Conservation (phyloP, 768 basidiomycete genomes). For the Tulasnella calospora region DNA sequence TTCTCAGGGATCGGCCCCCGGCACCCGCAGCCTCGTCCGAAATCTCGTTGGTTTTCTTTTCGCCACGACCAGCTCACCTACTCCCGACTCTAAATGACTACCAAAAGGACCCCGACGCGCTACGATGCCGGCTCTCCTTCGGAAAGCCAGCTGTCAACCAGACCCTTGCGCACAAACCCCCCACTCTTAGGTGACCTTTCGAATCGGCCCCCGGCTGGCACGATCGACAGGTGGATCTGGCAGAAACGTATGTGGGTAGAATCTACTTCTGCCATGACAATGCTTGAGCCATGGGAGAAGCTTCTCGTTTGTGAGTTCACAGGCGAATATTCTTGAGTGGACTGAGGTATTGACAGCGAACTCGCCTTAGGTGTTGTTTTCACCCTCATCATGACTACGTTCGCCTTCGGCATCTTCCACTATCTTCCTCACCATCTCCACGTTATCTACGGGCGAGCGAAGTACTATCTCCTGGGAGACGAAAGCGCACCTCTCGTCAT, state of each 20-base stretch:
- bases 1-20: not conserved
- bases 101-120: not conserved
- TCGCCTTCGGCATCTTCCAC: conserved; percentile 49
- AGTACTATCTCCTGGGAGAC: conserved; percentile 61
- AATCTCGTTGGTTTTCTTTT: not conserved
- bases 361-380: conserved; percentile 41
- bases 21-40: not conserved
- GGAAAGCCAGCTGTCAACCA: not conserved
- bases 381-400: conserved; percentile 41
- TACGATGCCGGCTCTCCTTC: not conserved
- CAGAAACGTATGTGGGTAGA: conserved; percentile 53
- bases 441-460: conserved; percentile 49
- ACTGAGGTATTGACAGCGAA: not conserved
- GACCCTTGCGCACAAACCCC: conserved; percentile 17
- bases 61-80: not conserved
- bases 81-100: not conserved
- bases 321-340: not conserved
- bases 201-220: not conserved
- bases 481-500: conserved; percentile 32
- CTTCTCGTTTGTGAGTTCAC: conserved; percentile 49
- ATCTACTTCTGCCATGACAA: conserved; percentile 53
- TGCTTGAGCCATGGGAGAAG: conserved; percentile 69
- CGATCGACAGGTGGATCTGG: conserved; percentile 41
- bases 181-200: conserved; percentile 2
- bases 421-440: conserved; percentile 57